Base-by-base conservation (phyloP, 371 early-diverging fungal species). In the Syncephalis plumigaleata region DNA sequence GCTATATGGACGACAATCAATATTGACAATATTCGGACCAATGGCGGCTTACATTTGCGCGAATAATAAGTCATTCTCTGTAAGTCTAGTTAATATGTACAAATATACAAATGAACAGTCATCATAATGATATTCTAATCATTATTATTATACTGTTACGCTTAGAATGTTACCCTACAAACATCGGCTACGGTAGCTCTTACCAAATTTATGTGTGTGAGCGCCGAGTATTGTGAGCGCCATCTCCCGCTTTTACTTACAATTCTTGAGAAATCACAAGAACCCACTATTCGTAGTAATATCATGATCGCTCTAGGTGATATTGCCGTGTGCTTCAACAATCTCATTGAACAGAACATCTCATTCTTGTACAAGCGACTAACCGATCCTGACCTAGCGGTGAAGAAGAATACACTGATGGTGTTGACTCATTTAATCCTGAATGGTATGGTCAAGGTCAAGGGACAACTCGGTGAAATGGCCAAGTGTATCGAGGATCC, bases 361-460 rank as follows among this genome's bases (percentile, higher is more conserved):
- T 65, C 77, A 1, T 87, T 87, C 55, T 70, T 97, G 5, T 97
- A 94, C 60, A 83, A 84, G 25, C 82, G 91, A 2, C 70, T 97
- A 36, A 65, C 70, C 11, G 94, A 93, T 56, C 54, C 68, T 0
- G 84, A 89, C 51, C 60, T 58, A 0, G 51, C 75, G 11, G 92
- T 93, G 40, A 86, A 88, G 59, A 91, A 89, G 64, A 95, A 91
- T 55, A 79, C 93, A 15, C 77, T 97, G 24, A 95, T 97, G 95
- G 98, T 97, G 5, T 60, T 97, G 43, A 91, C 95, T 0, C 94
- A 92, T 55, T 61, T 97, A 62, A 89, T 95, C 36, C 65, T 97
- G 44, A 96, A 96, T 59, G 96, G 97, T 27, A 92, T 95, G 92
- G 82, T 97, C 60, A 97, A 97, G 55, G 92, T 91, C 45, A 97